Evolutionary conservation across 208 protist species (phyloP).

Genomic region (Leishmania major): DNA sequence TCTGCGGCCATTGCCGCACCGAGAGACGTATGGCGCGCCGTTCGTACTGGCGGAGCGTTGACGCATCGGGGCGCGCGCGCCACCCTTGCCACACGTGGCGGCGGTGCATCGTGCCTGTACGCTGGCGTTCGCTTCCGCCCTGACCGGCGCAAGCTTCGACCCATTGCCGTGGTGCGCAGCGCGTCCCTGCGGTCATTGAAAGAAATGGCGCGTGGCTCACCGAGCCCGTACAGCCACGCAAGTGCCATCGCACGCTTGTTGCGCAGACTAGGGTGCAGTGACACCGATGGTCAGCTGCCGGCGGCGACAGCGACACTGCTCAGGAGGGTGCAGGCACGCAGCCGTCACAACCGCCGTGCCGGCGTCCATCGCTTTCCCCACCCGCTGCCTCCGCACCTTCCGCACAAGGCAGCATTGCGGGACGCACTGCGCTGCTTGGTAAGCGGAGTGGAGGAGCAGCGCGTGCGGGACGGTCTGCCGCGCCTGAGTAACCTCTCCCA

Average conservation of each 20-base stretch:
- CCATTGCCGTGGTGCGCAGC: constrained; percentile 60
- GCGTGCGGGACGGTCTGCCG: constrained; percentile 24
- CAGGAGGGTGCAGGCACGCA: neutral
- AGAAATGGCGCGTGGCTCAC: constrained; percentile 25
- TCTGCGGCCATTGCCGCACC: too few species aligned
- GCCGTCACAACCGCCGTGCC: neutral
- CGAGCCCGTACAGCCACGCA: constrained; percentile 16
- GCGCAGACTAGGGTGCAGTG: neutral
- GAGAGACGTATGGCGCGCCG: neutral
- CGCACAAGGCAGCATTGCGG: constrained; percentile 32
- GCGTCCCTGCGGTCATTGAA: constrained; percentile 27
- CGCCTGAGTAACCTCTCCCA: constrained; percentile 48
- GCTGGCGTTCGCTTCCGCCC: constrained; percentile 60
- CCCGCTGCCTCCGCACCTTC: constrained; percentile 5
- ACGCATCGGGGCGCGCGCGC: constrained; percentile 6
- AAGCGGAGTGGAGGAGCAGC: constrained; percentile 48
- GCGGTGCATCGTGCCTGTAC: constrained; percentile 37
- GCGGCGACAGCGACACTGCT: constrained; percentile 2
- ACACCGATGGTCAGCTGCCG: constrained; percentile 4
- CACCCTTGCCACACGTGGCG: constrained; percentile 3
- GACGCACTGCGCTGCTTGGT: constrained; percentile 59
- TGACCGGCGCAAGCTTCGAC: constrained; percentile 68
- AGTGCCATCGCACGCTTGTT: constrained; percentile 4
- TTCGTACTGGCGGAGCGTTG: constrained; percentile 1
- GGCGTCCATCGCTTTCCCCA: neutral